phyloP scores from a whole-genome alignment of 768 basidiomycete genomes.

The Hebeloma cylindrosporum region DNA sequence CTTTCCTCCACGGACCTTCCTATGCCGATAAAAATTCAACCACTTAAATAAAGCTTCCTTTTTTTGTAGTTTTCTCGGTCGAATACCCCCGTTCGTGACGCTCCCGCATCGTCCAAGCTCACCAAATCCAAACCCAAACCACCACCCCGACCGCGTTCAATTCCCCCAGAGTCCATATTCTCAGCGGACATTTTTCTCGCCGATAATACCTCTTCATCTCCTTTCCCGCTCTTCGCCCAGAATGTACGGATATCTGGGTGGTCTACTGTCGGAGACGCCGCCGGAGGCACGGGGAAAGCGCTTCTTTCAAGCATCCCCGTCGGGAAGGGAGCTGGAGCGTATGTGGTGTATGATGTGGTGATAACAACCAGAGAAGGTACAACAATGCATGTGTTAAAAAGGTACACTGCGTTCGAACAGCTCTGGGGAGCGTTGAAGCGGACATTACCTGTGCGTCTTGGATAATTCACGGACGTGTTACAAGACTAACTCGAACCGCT shows the following conservation, averaged over 20 bases:
- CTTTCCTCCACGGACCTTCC: background rate
- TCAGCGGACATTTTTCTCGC: conserved; percentile 71
- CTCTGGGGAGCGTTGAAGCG: conserved; percentile 48
- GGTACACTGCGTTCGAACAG: conserved; percentile 65
- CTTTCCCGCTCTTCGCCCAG: conserved; percentile 56
- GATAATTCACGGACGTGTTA: background rate
- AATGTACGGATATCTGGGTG: conserved; percentile 68
- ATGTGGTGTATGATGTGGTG: conserved; percentile 69
- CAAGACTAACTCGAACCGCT: background rate
- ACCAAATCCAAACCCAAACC: background rate
- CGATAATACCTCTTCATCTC: conserved; percentile 40
- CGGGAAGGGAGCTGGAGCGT: conserved; percentile 49
- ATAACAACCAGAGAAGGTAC: conserved; percentile 68
- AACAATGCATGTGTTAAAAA: conserved; percentile 62
- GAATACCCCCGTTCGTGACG: conserved; percentile 6
- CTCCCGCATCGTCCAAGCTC: background rate
- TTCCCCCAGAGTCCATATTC: conserved; percentile 48
- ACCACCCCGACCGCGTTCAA: conserved; percentile 15
- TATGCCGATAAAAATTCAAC: background rate
- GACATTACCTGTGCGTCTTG: conserved; percentile 49
- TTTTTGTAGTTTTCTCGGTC: conserved; percentile 17
- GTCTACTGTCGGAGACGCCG: conserved; percentile 68
- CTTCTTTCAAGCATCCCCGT: conserved; percentile 10
- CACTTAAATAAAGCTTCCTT: too few relatives aligned
- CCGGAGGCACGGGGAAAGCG: conserved; percentile 11